Evolutionary conservation across 805 yeast genomes (phyloP).

Genomic region (Wickerhamiella lipophila): DNA sequence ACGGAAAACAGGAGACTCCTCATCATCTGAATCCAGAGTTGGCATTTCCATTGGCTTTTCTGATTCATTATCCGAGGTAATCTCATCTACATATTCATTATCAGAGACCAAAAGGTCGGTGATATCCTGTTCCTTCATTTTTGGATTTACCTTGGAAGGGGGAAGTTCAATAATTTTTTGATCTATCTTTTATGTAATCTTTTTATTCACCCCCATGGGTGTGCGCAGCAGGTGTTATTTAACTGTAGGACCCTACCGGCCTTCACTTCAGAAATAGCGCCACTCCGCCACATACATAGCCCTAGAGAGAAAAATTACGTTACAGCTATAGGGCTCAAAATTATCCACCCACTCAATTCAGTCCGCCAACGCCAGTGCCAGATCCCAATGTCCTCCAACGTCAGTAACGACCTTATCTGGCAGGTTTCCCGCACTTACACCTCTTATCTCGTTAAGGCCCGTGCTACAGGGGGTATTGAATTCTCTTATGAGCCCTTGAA

Average conservation of each 20-base stretch:
- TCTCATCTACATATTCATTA: conserved; percentile 11
- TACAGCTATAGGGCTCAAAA: conserved; percentile 4
- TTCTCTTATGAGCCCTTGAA: conserved; percentile 42
- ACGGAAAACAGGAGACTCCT: conserved; percentile 26
- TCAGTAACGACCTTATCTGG: conserved; percentile 38
- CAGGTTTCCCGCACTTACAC: conserved; percentile 38
- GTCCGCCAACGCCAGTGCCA: neutral
- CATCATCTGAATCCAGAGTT: conserved; percentile 34
- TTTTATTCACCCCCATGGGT: neutral
- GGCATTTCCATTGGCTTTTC: conserved; percentile 26
- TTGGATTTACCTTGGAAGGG: no score
- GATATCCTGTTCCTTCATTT: conserved; percentile 9
- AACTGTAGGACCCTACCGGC: no score
- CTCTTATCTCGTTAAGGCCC: conserved; percentile 37
- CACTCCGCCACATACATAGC: neutral
- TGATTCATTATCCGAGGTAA: conserved; percentile 7
- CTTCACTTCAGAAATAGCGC: no score
- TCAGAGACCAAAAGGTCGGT: conserved; percentile 15
- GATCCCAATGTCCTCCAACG: conserved; percentile 22
- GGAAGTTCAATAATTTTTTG: no score
- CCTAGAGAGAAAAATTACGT: neutral
- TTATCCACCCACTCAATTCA: conserved; percentile 6
- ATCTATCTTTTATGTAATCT: neutral
- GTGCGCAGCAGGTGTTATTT: no score
- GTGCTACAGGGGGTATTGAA: conserved; percentile 30